phyloP scores from a whole-genome alignment of 371 early-diverging fungal species.

The Mortierella polycephala region DNA sequence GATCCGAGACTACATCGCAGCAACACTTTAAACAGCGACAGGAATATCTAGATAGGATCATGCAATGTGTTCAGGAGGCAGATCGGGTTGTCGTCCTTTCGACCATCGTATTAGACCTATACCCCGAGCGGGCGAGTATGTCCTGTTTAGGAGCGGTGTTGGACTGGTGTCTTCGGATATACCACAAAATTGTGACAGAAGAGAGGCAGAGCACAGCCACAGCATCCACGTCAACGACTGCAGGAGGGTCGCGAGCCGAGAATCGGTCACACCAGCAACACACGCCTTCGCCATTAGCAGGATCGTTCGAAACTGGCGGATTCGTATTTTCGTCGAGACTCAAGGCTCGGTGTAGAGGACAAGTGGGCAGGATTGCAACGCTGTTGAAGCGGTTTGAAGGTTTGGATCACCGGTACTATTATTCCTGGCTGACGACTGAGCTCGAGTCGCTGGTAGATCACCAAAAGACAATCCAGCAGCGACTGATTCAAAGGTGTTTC shows the following conservation, averaged over 20 bases:
- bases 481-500: conserved; percentile 22
- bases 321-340: conserved; percentile 21
- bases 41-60: conserved; percentile 37
- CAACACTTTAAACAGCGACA: conserved; percentile 24
- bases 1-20: conserved; percentile 2
- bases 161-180: conserved; percentile 51
- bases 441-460: conserved; percentile 26
- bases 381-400: conserved; percentile 21
- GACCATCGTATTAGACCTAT: conserved; percentile 22
- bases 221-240: neutral
- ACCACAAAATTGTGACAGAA: conserved; percentile 34
- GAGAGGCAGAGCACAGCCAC: neutral
- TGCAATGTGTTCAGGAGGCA: conserved; percentile 42
- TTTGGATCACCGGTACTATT: conserved; percentile 34
- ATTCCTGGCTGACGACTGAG: conserved; percentile 41
- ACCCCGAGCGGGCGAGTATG: conserved; percentile 38
- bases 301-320: neutral
- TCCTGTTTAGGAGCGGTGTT: conserved; percentile 35
- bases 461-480: conserved; percentile 21
- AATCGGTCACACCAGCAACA: too few relatives aligned
- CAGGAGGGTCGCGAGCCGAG: neutral
- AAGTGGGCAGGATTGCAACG: conserved; percentile 21
- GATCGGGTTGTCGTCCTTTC: conserved; percentile 26
- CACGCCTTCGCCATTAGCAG: neutral
- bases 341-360: conserved; percentile 20